Base-by-base conservation (phyloP, 176 grass and related monocot genomes). In the Triticum timopheevii region DNA sequence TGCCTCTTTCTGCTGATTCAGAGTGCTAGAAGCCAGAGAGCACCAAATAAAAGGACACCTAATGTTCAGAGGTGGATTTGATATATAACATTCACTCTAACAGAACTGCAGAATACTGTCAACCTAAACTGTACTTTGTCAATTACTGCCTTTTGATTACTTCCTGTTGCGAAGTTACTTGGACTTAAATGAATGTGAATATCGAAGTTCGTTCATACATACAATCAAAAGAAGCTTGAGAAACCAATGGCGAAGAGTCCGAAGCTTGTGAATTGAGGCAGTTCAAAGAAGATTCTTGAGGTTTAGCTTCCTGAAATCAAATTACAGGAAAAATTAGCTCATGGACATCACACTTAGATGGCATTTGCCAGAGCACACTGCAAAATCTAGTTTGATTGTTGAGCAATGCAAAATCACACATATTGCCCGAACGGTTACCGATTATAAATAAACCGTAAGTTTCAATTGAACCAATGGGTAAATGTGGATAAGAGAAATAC, bases 221-320 rank as follows among this genome's bases (percentile, higher is more conserved):
- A 98, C 95, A 89, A 74, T 80, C 83, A 68, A 84, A 73, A 80
- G 83, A 91, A 88, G 66, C 76, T 92, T 92, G 95, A 82, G 85
- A 90, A 86, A 73, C 90, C 78, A 94, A 82, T 80, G 83, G 92
- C 7, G 87, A 89, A 93, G 85, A 72, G 69, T 94, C 87, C 88
- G 86, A 93, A 88, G 81, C 72, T 56, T 83, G 89, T 78, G 83
- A 85, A 52, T 79, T 87, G 76, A 28, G 59, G 71, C 87, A 76
- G 77, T 77, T 85, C 44, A 90, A 85, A 54, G 92, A 83, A 90
- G 79, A 69, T 84, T 94, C 90, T 84, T 88, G 87, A 69, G 83
- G 76, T 82, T 79, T 92, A 88, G 44, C 56, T 85, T 82, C 86
- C 90, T 86, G 86, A 65, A 92, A 92, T 85, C 25, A 45, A 92